Evolutionary conservation across 768 basidiomycete genomes (phyloP).

Genomic region (Suillus luteus): DNA sequence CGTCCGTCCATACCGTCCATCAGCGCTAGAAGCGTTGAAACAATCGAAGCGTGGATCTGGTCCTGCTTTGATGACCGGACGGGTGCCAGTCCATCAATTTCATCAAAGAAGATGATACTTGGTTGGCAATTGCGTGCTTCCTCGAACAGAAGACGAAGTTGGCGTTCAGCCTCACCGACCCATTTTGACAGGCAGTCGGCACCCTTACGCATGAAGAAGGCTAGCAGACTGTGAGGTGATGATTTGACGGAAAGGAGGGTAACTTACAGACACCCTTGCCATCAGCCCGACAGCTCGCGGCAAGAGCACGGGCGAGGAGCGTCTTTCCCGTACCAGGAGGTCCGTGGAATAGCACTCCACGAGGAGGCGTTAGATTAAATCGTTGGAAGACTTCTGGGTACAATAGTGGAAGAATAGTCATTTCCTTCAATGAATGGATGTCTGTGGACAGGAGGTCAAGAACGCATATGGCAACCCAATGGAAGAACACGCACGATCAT

Average conservation of each 20-base stretch:
- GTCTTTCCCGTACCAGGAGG: constrained; percentile 99
- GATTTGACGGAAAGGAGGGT: neutral
- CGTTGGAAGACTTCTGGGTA: constrained; percentile 97
- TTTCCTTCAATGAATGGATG: constrained; percentile 96
- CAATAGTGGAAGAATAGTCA: constrained; percentile 92
- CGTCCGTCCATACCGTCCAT: constrained; percentile 99
- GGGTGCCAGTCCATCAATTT: constrained; percentile 97
- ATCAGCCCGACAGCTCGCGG: constrained; percentile 85
- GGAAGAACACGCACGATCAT: constrained; percentile 66
- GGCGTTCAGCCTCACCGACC: constrained; percentile 98
- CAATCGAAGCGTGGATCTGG: constrained; percentile 97
- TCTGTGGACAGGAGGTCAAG: constrained; percentile 46
- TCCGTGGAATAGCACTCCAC: constrained; percentile 96
- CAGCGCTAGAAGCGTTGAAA: constrained; percentile 90
- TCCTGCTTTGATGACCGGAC: constrained; percentile 99
- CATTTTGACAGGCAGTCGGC: constrained; percentile 98
- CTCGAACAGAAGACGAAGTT: constrained; percentile 92
- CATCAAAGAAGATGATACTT: constrained; percentile 98
- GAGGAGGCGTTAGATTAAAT: constrained; percentile 91
- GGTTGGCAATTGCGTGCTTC: constrained; percentile 93
- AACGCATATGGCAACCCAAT: neutral
- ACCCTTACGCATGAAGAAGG: constrained; percentile 99
- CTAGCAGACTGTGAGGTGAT: constrained; percentile 39
- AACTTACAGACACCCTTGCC: constrained; percentile 85
- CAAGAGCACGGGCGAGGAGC: constrained; percentile 88